Conservation (phyloP, 768 basidiomycete species). For the Hypholoma fasciculare region DNA sequence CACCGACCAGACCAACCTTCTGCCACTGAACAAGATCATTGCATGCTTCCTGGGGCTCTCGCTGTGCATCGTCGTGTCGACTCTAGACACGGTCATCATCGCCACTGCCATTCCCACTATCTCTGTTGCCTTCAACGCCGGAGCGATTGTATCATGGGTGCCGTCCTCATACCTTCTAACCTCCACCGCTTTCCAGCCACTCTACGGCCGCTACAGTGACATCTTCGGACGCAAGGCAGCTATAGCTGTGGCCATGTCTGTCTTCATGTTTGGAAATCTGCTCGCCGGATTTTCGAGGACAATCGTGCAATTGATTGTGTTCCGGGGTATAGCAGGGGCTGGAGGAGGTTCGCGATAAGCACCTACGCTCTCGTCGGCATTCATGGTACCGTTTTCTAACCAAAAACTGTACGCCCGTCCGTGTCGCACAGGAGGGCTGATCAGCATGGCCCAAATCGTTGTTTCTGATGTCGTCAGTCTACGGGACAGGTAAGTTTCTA, state of each 20-base stretch:
- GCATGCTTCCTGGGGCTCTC: slow-evolving; percentile 62
- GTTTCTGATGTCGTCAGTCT: slow-evolving; percentile 73
- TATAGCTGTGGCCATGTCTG: slow-evolving; percentile 54
- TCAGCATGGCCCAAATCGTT: slow-evolving; percentile 70
- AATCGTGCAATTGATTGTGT: slow-evolving; percentile 68
- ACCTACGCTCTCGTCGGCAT: not conserved
- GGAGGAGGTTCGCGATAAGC: slow-evolving; percentile 49
- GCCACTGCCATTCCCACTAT: slow-evolving; percentile 77
- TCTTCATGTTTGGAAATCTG: slow-evolving; percentile 68
- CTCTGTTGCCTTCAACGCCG: slow-evolving; percentile 62
- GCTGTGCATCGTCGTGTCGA: slow-evolving; percentile 59
- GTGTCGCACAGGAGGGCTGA: slow-evolving; percentile 46
- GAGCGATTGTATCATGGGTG: slow-evolving; percentile 68
- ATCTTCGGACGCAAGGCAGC: slow-evolving; percentile 68
- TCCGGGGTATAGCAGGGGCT: slow-evolving; percentile 66
- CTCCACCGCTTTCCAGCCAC: slow-evolving; percentile 61
- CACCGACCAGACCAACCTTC: slow-evolving; percentile 77
- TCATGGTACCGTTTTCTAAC: not conserved
- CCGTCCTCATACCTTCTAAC: slow-evolving; percentile 73
- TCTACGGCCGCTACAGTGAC: slow-evolving; percentile 64
- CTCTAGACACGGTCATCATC: slow-evolving; percentile 72
- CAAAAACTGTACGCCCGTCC: not conserved
- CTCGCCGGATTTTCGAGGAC: slow-evolving; percentile 65
- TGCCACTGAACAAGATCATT: slow-evolving; percentile 64
- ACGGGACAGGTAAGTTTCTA: slow-evolving; percentile 50